These are phyloP conservation scores for Penicillium parvum DNA, from an alignment of 495 filamentous ascomycete genomes.

Conservation along the genomic window DNA sequence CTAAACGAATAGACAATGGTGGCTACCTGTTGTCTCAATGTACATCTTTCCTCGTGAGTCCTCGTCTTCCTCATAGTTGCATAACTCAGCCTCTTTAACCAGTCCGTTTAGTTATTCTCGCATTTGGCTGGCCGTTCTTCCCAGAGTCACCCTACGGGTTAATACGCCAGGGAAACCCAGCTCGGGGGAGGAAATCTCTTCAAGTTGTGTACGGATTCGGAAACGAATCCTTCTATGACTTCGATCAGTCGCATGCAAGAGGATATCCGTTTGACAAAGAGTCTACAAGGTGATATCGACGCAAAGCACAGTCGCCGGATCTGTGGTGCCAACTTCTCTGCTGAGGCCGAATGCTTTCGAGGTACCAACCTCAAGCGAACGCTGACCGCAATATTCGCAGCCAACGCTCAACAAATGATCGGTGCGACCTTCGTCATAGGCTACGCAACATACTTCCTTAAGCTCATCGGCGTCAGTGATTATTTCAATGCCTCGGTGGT, in stretches of 20 bases:
- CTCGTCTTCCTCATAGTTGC: neutral
- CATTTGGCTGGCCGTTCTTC: conserved; percentile 15
- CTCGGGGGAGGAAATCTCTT: conserved; percentile 5
- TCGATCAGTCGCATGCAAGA: conserved; percentile 7
- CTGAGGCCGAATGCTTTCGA: conserved; percentile 16
- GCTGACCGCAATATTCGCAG: conserved; percentile 18
- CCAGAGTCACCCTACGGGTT: conserved; percentile 25
- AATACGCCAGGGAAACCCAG: conserved; percentile 8
- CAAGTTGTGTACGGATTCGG: conserved; percentile 13
- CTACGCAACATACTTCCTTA: conserved; percentile 23
- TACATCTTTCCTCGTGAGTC: conserved; percentile 20
- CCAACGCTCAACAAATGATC: conserved; percentile 15
- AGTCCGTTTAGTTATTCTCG: conserved; percentile 11
- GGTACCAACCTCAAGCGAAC: conserved; percentile 18
- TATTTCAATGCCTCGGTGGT: conserved; percentile 17
- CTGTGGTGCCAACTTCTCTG: conserved; percentile 9
- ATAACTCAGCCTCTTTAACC: neutral
- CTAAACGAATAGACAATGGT: conserved; percentile 17
- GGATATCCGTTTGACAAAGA: neutral
- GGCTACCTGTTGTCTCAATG: conserved; percentile 20
- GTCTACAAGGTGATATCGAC: conserved; percentile 11
- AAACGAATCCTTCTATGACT: conserved; percentile 13
- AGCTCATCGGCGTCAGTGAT: conserved; percentile 17
- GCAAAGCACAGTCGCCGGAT: conserved; percentile 4
- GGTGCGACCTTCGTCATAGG: conserved; percentile 25